Conservation (phyloP, 805 yeast species). For the Saccharomycopsis synnaedendra region DNA sequence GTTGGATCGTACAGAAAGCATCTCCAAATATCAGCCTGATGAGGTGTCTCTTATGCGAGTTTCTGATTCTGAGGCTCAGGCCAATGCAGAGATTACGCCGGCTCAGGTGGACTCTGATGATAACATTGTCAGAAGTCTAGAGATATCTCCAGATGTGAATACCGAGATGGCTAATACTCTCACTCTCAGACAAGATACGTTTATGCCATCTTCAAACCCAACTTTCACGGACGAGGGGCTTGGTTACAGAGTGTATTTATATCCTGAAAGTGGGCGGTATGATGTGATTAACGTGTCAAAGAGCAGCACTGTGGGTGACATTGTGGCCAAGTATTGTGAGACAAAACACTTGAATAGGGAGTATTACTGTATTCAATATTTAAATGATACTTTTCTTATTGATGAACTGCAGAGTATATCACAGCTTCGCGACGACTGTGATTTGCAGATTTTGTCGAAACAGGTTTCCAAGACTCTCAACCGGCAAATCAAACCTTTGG, state of each 20-base stretch:
- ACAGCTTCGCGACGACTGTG: conserved; percentile 29
- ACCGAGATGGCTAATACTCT: not conserved
- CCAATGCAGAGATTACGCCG: conserved; percentile 45
- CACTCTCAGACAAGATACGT: conserved; percentile 2
- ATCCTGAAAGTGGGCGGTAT: conserved; percentile 6
- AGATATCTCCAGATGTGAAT: not conserved
- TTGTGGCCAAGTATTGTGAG: conserved; percentile 25
- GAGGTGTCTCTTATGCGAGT: conserved; percentile 72
- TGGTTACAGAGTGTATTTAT: not conserved
- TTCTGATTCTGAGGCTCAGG: conserved; percentile 30
- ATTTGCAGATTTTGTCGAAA: conserved; percentile 32
- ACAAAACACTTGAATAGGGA: conserved; percentile 26
- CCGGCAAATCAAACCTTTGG: not conserved
- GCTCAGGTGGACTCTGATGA: conserved; percentile 25
- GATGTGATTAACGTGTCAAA: conserved; percentile 1
- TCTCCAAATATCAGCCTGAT: conserved; percentile 66
- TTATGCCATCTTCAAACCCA: not conserved
- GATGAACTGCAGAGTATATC: conserved; percentile 30
- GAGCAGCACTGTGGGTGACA: conserved; percentile 23
- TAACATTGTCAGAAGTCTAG: not conserved
- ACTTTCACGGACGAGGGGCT: too few relatives aligned
- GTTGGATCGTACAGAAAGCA: conserved; percentile 52
- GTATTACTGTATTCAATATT: conserved; percentile 26
- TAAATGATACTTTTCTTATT: conserved; percentile 22
- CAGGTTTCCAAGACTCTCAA: conserved; percentile 24